Base-by-base conservation (phyloP, 768 basidiomycete genomes). In the Leucosporidium scottii region DNA sequence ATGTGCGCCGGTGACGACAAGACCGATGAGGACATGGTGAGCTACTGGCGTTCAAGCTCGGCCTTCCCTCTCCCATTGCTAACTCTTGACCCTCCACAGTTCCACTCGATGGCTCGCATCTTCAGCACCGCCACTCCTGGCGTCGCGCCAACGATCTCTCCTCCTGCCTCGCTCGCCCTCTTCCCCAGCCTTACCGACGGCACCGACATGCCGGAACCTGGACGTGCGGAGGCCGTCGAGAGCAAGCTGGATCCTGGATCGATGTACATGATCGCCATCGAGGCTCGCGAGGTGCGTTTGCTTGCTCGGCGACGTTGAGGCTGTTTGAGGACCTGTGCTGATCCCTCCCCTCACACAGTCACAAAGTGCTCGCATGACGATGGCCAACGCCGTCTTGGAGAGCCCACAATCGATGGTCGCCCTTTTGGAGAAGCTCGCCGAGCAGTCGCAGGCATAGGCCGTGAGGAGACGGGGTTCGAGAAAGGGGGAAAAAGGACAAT, bases 1-100 rank as follows among this genome's bases (percentile, higher is more conserved):
- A 94, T 97, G 81, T 99, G 94, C 77, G 94, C 93, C 1, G 94
- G 94, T 55, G 94, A 99, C 75, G 94, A 99, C 81, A 99, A 97
- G 85, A 74, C 72, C 25, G 73, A 97, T 81, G 94, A 99, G 81
- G 94, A 99, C 81, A 99, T 99, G 94, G 97, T 97, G 88, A 87
- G 93, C 72, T 84, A 91, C 0, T 82, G 13, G 39, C 39, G 10
- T 94, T 1, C 13, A 25, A n/a, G 15, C 51, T 20, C 27, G 13
- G 25, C 34, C 23, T 48, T 30, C 28, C 28, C 31, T 25, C 17
- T 0, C 30, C 21, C 15, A 4, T 30, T 5, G 0, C 31, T 54
- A 15, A 28, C 39, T 47, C 34, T 44, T n/a, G 3, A 53, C 50
- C 3, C 48, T 2, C 8, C 15, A 12, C 47, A 67, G 66, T 71